Conservation (phyloP, 768 basidiomycete species). For the Cystofilobasidium bisporidii region DNA sequence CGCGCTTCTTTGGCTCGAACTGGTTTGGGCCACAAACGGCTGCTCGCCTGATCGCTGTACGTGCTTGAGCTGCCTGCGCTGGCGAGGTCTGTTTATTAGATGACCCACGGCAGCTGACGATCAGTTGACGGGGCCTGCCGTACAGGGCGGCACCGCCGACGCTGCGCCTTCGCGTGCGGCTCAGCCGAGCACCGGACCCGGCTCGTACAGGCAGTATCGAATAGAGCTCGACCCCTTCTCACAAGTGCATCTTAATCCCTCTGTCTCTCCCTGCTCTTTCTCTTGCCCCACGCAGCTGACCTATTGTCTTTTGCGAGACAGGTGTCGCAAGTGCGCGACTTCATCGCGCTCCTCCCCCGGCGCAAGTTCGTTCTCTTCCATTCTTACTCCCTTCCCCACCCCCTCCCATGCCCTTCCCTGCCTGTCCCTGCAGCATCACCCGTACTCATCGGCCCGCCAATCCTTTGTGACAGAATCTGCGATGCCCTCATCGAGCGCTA, state of each 20-base stretch:
- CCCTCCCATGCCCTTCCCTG: no score
- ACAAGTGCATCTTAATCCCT: no score
- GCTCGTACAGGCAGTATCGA: no score
- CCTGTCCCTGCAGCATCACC: background rate
- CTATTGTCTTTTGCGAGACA: no score
- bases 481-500: conserved; percentile 27
- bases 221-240: conserved; percentile 22
- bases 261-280: no score
- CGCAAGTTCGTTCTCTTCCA: background rate
- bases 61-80: background rate
- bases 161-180: background rate
- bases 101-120: background rate
- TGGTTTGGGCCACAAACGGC: conserved; percentile 2
- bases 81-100: no score
- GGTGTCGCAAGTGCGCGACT: conserved; percentile 25
- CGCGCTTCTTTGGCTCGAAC: background rate
- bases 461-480: conserved; percentile 21
- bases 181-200: background rate
- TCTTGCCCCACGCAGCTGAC: no score
- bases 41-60: background rate
- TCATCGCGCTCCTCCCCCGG: conserved; percentile 24
- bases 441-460: background rate
- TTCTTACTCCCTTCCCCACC: no score
- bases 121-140: background rate
- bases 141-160: background rate